phyloP scores from a whole-genome alignment of 2,329 filamentous ascomycete species.

The Trichoderma afroharzianum region DNA sequence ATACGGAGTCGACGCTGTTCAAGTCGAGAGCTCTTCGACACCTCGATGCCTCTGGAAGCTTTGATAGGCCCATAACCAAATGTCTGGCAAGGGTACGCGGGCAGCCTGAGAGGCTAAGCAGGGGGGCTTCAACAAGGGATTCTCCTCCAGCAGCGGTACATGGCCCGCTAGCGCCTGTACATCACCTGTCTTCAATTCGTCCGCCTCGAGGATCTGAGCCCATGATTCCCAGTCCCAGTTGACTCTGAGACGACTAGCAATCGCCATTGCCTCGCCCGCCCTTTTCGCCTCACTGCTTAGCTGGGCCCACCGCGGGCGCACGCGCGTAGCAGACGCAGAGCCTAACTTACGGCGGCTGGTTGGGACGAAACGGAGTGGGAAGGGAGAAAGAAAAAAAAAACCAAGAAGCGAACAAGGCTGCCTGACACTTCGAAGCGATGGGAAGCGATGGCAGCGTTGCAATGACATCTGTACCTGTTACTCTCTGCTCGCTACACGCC shows the following conservation, averaged over 20 bases:
- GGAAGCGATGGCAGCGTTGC: background rate
- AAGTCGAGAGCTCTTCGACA: background rate
- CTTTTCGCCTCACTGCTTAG: conserved; percentile 14
- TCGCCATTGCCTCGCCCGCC: conserved; percentile 15
- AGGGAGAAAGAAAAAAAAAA: background rate
- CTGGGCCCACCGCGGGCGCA: conserved; percentile 9
- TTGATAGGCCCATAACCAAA: conserved; percentile 17
- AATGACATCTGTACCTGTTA: background rate
- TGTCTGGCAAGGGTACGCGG: conserved; percentile 13
- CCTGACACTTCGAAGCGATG: background rate
- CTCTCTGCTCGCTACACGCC: background rate
- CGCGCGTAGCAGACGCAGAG: conserved; percentile 9
- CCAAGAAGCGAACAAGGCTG: background rate
- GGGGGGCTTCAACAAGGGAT: conserved; percentile 5
- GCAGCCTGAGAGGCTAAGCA: conserved; percentile 17
- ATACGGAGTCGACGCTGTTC: background rate
- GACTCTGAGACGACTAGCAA: background rate
- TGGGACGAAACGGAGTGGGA: background rate
- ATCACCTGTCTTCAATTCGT: conserved; percentile 15
- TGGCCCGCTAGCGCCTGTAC: conserved; percentile 15
- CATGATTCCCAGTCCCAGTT: background rate
- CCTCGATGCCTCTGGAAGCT: background rate
- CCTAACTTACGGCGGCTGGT: background rate
- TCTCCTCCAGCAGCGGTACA: conserved; percentile 12
- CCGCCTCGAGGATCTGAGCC: conserved; percentile 11